Percentiles rank a stretch among this genome's conserved stretches.
Conservation (phyloP, 345 rosid genomes). For the Euphorbia peplus region DNA sequence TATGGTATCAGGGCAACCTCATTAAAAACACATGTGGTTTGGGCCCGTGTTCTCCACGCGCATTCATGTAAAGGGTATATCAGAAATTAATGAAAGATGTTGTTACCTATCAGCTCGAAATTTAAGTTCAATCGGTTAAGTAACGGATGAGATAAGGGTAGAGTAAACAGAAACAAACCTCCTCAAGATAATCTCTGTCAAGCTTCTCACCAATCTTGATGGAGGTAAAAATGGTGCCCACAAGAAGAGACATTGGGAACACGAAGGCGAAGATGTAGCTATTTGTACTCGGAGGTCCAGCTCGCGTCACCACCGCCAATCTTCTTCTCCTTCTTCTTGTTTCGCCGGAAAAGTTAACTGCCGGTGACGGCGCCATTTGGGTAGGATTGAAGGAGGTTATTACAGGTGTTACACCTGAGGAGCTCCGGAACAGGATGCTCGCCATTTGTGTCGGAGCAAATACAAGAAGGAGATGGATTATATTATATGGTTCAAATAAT, state of each 20-base stretch:
- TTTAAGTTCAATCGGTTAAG: too few species aligned
- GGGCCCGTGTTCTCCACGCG: too few species aligned
- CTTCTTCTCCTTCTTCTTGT: conserved; percentile 33
- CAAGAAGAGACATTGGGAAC: conserved; percentile 68
- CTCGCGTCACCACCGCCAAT: conserved; percentile 48
- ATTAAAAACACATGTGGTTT: too few species aligned
- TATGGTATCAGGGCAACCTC: too few species aligned
- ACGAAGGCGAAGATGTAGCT: conserved; percentile 62
- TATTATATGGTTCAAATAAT: not conserved
- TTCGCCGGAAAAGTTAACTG: conserved; percentile 19
- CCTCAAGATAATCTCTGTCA: conserved; percentile 64
- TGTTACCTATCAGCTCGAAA: too few species aligned
- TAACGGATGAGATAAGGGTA: not conserved
- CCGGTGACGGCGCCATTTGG: conserved; percentile 11
- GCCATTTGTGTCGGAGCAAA: conserved; percentile 37
- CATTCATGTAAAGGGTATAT: too few species aligned
- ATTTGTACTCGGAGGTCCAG: conserved; percentile 49
- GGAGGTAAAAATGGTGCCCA: conserved; percentile 61
- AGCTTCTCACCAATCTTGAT: conserved; percentile 64
- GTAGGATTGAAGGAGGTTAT: conserved; percentile 12
- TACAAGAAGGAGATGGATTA: not conserved
- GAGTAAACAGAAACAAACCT: conserved; percentile 48
- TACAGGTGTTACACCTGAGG: conserved; percentile 11
- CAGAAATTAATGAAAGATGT: too few species aligned
- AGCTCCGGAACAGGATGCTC: conserved; percentile 39